Evolutionary conservation across 805 yeast genomes (phyloP).

Genomic region (Saccharomycodes ludwigii): DNA sequence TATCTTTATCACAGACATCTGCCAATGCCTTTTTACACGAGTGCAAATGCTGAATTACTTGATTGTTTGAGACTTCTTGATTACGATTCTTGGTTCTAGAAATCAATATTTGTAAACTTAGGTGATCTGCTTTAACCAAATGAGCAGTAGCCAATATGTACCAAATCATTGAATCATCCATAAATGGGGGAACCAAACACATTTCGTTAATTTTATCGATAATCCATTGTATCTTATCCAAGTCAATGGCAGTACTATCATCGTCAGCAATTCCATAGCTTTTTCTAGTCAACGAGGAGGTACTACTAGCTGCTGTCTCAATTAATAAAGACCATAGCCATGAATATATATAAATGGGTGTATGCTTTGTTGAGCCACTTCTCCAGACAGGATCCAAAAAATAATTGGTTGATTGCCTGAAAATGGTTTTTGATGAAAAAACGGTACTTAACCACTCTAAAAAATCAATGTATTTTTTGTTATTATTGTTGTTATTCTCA

Average conservation of each 20-base stretch:
- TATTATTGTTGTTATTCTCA: neutral
- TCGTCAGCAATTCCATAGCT: constrained; percentile 3
- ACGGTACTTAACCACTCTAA: constrained; percentile 20
- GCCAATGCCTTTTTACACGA: constrained; percentile 11
- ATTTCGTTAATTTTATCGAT: constrained; percentile 18
- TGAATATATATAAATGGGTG: constrained; percentile 17
- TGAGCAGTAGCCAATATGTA: constrained; percentile 18
- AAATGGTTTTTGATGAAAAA: constrained; percentile 14
- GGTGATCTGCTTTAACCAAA: constrained; percentile 15
- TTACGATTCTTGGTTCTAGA: too few species aligned
- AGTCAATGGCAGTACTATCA: neutral
- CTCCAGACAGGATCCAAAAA: constrained; percentile 19
- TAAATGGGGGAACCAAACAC: constrained; percentile 21
- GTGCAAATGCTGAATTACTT: constrained; percentile 14
- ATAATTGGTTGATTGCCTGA: constrained; percentile 15
- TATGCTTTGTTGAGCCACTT: constrained; percentile 19
- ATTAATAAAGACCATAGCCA: constrained; percentile 19
- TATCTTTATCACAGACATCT: constrained; percentile 8
- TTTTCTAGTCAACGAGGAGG: constrained; percentile 3
- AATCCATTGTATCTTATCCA: constrained; percentile 7
- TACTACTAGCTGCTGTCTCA: neutral
- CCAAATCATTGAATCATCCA: constrained; percentile 23
- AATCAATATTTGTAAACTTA: constrained; percentile 12
- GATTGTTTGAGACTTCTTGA: constrained; percentile 13
- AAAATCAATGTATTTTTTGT: constrained; percentile 13